Evolutionary conservation across 495 filamentous ascomycete species (phyloP).

Genomic region (Amorphotheca resinae): DNA sequence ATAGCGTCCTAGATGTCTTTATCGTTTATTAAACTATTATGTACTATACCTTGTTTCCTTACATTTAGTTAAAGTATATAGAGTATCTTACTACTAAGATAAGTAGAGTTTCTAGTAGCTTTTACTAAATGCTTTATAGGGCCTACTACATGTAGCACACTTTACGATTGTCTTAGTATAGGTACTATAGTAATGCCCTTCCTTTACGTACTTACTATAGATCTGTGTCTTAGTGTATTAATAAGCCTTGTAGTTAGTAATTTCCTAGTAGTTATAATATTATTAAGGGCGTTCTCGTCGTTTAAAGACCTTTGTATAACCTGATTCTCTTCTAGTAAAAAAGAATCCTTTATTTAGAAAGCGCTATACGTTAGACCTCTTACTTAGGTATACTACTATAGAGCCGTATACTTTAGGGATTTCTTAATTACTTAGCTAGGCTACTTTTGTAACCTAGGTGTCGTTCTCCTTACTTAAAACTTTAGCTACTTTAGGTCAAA

Average conservation of each 20-base stretch:
- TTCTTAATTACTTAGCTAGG: background rate
- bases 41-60: background rate
- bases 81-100: background rate
- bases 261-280: background rate
- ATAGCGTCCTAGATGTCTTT: background rate
- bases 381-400: background rate
- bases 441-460: background rate
- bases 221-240: background rate
- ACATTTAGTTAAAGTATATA: background rate
- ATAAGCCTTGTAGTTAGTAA: background rate
- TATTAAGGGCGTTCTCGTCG: background rate
- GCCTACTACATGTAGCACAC: background rate
- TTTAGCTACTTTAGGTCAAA: background rate
- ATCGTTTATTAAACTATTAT: background rate
- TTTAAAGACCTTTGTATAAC: background rate
- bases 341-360: background rate
- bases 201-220: slow-evolving; percentile 1
- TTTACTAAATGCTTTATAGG: background rate
- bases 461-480: background rate
- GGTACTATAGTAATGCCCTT: background rate
- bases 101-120: background rate
- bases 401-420: background rate
- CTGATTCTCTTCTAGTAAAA: background rate
- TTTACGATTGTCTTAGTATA: background rate
- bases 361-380: background rate